Conservation (phyloP, 371 early-diverging fungal species). For the Apophysomyces trapeziformis region DNA sequence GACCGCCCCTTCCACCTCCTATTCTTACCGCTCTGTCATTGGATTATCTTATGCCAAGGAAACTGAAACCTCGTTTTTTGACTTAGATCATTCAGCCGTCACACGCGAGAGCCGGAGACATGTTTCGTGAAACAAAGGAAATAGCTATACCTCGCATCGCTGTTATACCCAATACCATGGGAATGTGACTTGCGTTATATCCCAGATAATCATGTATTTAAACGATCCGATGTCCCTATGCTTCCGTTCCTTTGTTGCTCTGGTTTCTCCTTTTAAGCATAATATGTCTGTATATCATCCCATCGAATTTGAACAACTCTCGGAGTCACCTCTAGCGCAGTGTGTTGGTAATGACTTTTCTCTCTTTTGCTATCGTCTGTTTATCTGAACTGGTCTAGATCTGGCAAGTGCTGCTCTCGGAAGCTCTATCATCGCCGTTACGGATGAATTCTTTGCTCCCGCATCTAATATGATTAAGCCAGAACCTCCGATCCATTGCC, state of each 20-base stretch:
- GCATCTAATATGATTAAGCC: constrained; percentile 80
- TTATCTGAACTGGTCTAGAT: constrained; percentile 46
- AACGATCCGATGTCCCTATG: too few species aligned
- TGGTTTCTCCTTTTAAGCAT: background rate
- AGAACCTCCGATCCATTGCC: constrained; percentile 69
- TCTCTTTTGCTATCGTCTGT: background rate
- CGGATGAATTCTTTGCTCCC: constrained; percentile 90
- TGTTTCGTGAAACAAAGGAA: too few species aligned
- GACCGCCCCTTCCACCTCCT: too few species aligned
- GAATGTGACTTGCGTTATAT: background rate
- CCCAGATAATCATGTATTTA: background rate
- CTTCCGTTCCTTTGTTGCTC: background rate
- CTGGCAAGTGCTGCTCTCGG: constrained; percentile 78
- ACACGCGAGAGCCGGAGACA: too few species aligned
- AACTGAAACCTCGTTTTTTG: too few species aligned
- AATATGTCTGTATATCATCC: constrained; percentile 37
- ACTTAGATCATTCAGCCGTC: too few species aligned
- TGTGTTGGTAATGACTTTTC: constrained; percentile 34
- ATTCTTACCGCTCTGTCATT: too few species aligned
- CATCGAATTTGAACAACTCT: constrained; percentile 37
- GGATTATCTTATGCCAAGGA: too few species aligned
- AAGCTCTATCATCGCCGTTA: constrained; percentile 73
- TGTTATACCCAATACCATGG: too few species aligned
- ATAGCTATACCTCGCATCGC: too few species aligned
- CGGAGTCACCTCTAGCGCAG: constrained; percentile 34